Percentiles rank a stretch among this genome's conserved stretches.
These are phyloP conservation scores for Craspedostauros australis DNA, from an alignment of 108 stramenopile genomes.

Conservation along the genomic window DNA sequence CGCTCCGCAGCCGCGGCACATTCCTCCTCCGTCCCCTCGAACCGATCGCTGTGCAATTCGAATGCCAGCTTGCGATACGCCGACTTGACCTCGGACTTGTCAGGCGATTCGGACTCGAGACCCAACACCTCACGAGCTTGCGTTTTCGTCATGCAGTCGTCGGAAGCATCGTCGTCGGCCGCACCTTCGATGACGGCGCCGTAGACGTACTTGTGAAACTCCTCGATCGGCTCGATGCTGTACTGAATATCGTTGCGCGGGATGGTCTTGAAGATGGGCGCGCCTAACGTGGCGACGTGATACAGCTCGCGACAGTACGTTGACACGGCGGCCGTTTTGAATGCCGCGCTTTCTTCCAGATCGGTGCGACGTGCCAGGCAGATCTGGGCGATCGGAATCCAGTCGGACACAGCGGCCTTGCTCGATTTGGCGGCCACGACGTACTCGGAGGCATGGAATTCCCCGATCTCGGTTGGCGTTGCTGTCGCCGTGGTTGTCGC, in stretches of 20 bases:
- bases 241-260: conserved; percentile 66
- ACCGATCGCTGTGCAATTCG: conserved; percentile 69
- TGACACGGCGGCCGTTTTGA: conserved; percentile 52
- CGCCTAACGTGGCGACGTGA: conserved; percentile 43
- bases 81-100: conserved; percentile 44
- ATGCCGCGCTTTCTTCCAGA: conserved; percentile 25
- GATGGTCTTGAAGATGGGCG: conserved; percentile 46
- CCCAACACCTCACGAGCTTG: conserved; percentile 52
- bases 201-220: conserved; percentile 67
- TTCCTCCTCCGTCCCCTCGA: conserved; percentile 49
- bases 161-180: conserved; percentile 6
- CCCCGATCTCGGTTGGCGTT: no score
- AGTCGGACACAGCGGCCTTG: conserved; percentile 44
- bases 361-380: conserved; percentile 38
- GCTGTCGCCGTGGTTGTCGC: conserved; percentile 11
- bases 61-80: conserved; percentile 62
- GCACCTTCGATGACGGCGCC: conserved; percentile 64
- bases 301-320: conserved; percentile 74
- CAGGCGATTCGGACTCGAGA: conserved; percentile 21
- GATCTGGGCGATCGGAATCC: conserved; percentile 77
- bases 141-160: conserved; percentile 47
- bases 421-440: conserved; percentile 50
- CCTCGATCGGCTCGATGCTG: conserved; percentile 55
- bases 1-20: conserved; percentile 27
- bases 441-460: conserved; percentile 62